phyloP scores from a whole-genome alignment of 73 alveolate genomes.

The Paramecium primaurelia region DNA sequence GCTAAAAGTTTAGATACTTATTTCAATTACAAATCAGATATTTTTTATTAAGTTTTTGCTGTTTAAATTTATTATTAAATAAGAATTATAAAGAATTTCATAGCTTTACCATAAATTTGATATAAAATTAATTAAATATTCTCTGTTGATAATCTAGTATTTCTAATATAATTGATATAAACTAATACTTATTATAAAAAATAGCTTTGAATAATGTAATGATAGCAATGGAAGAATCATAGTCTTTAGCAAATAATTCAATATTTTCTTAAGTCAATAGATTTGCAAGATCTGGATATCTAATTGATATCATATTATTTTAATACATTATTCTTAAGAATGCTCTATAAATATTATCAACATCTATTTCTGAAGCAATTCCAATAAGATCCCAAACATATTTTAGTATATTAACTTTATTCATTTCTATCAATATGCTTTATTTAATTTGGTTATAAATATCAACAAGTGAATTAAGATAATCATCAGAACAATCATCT shows the following conservation, averaged over 20 bases:
- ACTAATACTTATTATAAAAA: not conserved
- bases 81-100: not conserved
- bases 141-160: not conserved
- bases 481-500: conserved; percentile 29
- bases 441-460: not conserved
- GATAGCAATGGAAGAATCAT: conserved; percentile 5
- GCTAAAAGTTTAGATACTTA: not conserved
- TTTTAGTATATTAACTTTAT: not conserved
- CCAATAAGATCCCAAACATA: conserved; percentile 46
- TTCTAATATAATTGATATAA: not conserved
- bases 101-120: conserved; percentile 46
- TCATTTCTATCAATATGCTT: not conserved
- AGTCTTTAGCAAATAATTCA: not conserved
- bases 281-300: not conserved
- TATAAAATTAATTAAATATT: not conserved
- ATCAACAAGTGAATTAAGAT: not conserved
- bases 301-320: not conserved
- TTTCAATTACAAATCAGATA: not conserved
- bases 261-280: not conserved
- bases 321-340: conserved; percentile 33
- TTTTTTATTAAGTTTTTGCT: not conserved
- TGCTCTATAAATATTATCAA: conserved; percentile 12
- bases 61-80: not conserved
- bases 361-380: not conserved
- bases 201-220: not conserved